Base-by-base conservation (phyloP, 2,329 filamentous ascomycete genomes). In the Aschersonia sp. region DNA sequence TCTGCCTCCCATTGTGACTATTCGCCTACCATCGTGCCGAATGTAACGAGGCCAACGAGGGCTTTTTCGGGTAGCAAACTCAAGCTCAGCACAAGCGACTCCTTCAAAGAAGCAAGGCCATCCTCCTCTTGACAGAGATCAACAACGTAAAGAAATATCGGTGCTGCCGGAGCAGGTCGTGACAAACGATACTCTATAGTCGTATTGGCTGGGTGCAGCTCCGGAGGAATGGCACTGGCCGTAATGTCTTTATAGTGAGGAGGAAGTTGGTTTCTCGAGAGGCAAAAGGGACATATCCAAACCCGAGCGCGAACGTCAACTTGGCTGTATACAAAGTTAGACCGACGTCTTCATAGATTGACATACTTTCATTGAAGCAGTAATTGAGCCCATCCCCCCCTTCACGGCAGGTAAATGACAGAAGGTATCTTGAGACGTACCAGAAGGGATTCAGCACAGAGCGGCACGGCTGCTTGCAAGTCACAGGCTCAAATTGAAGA, bases 401-500 rank as follows among this genome's bases (percentile, higher is more conserved):
- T 20, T 20, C 20, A 2, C 20, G 20, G 20, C 2, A 20, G 20
- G 20, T 20, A 20, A n/a, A 44, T 50, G 40, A n/a, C 12, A 38
- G 35, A 38, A 38, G 31, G 35, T 31, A 9, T 31, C 10, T 30
- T 28, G 12, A 31, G 43, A 60, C 78, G 60, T 75, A 94, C 89
- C 91, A 96, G 74, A 89, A 97, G 43, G 92, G 92, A 65, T 98
- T 98, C 64, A 98, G 74, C 40, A 97, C 89, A 48, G 91, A 91
- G 66, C 89, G 84, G 68, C 92, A 98, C 52, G 92, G 92, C 64
- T 85, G 80, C 69, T 96, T 96, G 81, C 92, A 98, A 52, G 86
- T 89, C 42, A 98, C 88, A 20, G 92, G 92, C 68, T 97, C 91
- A 68, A 97, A 97, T 64, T 94, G 87, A 47, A 98, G 76, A 53